Evolutionary conservation across 371 early-diverging fungal genomes (phyloP), one percentile per base, ranked within the genome.

Genomic region (Zopfochytrium polystomum): DNA sequence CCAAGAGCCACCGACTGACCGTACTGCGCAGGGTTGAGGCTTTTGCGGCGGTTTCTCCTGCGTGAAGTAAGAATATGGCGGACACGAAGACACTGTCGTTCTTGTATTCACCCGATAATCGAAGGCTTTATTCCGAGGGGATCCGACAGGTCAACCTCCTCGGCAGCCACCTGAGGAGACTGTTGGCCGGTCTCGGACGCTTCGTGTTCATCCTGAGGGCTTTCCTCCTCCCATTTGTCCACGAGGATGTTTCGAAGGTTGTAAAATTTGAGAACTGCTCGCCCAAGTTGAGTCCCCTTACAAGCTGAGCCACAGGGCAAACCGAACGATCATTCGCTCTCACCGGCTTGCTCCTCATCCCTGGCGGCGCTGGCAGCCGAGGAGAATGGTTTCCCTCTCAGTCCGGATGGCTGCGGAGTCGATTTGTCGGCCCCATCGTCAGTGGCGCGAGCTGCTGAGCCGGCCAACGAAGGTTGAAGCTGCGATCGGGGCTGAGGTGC

Each of bases 61-160:
- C 9, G 11, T 23, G 20, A 46, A 20, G 30, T 6, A 9, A 42
- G 46, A 43, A 27, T 56, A 6, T 25, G 35, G 42, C 4, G 20
- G 4, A 23, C 18, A 32, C 9, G 25, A 27, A 9, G 34, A 31
- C 18, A 13, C 9, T 27, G 30, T 31, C 18, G 9, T 9, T 9
- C 6, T 52, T 22, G 26, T 11, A 30, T 49, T 27, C 46, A 66
- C 76, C 70, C 66, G 7, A 64, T 54, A 18, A 64, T 71, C 4
- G 65, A 51, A 9, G 67, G 69, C 20, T 55, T 67, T 51, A 77
- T 67, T 1, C 70, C 73, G 11, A 77, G 56, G 7, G 78, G 78
- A 60, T 77, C 78, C 6, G 67, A 58, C 20, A 63, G 27, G 50
- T 74, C 77, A 3, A 65, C 44, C 5, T 15, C 55, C 5, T 67